Conservation (phyloP, 495 filamentous ascomycete genomes). For the Penicillium argentinense region DNA sequence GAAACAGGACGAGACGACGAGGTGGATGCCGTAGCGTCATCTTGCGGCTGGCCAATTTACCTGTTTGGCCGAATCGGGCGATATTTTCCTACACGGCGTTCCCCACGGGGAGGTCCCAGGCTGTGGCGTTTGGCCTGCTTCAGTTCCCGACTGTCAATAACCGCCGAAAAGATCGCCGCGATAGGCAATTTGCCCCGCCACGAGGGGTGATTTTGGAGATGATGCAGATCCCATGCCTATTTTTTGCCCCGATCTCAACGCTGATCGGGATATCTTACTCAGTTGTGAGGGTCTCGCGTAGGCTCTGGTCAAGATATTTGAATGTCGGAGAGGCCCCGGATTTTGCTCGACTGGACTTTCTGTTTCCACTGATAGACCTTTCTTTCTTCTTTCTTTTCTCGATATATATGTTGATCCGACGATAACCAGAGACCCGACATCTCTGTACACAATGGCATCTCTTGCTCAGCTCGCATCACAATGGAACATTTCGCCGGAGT, state of each 20-base stretch:
- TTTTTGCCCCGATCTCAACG: background rate
- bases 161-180: background rate
- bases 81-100: conserved; percentile 1
- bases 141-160: conserved; percentile 1
- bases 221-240: conserved; percentile 1
- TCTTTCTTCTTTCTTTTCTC: no score
- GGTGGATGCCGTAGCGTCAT: no score
- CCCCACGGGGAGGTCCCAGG: no score
- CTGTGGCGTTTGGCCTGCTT: no score
- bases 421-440: background rate
- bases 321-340: background rate
- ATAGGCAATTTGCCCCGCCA: conserved; percentile 1
- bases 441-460: background rate
- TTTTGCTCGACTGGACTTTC: background rate
- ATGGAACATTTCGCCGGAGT: conserved; percentile 20
- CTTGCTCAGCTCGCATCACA: background rate
- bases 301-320: background rate
- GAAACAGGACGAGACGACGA: no score
- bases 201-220: background rate
- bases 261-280: background rate
- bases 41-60: no score
- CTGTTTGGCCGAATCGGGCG: background rate
- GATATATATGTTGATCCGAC: background rate
- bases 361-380: background rate
- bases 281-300: background rate